Base-by-base conservation (phyloP, 257 asterid genomes). In the Gardenia jasminoides region DNA sequence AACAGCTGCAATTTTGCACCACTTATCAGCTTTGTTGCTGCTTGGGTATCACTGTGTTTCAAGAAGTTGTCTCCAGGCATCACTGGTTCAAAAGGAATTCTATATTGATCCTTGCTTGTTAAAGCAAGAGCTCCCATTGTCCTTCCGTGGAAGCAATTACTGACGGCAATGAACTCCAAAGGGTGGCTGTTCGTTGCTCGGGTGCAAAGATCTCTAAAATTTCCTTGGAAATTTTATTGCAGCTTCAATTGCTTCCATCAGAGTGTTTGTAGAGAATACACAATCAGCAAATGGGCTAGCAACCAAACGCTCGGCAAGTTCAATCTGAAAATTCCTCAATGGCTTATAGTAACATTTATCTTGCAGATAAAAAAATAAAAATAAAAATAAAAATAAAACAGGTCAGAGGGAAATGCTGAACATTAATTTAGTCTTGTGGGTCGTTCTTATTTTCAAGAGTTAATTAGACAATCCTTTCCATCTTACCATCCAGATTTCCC, bases 191-290 rank as follows among this genome's bases (percentile, higher is more conserved):
- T 84, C 85, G 61, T 75, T 76, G 47, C 85, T 92, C 7, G 95
- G 90, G 76, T 73, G 91, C 11, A 87, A 79, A 78, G 72, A 75
- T 84, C 92, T 79, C 70, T 93, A 97, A 83, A 88, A 95, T 77
- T 95, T 95, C 74, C 98, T 87, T 0, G 99, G 84, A 82, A 96
- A 96, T 85, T 96, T 93, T 58, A 96, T 89, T 10, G 99, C 97
- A 65, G 98, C 99, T 88, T 96, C 98, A 72, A 88, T 93, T 67
- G 99, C 97, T 84, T 96, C 97, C n/a, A 98, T 90, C 70, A 98
- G 97, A 9, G 99, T 93, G 75, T 96, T 96, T 67, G 95, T 88
- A 77, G 92, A 96, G 90, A 96, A 96, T 41, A 96, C 97, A 28
- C 97, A 93, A 62, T 96, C 99, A 48, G 99, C 98, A 82, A 92